Conservation (phyloP, 495 filamentous ascomycete genomes). For the Cercophora scortea region DNA sequence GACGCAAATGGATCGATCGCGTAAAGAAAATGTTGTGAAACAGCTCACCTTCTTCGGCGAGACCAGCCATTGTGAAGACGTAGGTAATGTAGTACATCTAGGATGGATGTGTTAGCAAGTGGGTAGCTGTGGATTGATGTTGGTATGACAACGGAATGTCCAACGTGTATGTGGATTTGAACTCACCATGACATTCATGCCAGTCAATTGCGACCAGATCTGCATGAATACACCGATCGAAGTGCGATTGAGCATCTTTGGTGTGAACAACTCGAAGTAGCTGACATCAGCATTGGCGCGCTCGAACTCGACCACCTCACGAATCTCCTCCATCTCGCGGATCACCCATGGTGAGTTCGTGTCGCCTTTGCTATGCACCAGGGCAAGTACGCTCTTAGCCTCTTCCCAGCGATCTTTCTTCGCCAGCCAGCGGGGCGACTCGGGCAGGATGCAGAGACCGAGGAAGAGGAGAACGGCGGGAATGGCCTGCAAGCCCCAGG, state of each 20-base stretch:
- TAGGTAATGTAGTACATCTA: conserved; percentile 51
- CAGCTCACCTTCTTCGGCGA: conserved; percentile 35
- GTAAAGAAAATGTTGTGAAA: neutral
- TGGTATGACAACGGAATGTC: too few relatives aligned
- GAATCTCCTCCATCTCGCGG: conserved; percentile 63
- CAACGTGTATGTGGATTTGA: neutral
- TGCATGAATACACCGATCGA: conserved; percentile 70
- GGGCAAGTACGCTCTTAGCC: conserved; percentile 50
- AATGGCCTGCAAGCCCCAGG: conserved; percentile 72
- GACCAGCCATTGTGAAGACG: conserved; percentile 65
- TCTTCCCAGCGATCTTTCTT: conserved; percentile 71
- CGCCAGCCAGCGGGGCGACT: conserved; percentile 73
- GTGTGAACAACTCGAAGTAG: conserved; percentile 62
- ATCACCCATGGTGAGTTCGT: conserved; percentile 51
- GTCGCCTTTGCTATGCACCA: conserved; percentile 63
- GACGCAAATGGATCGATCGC: neutral
- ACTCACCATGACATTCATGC: conserved; percentile 80
- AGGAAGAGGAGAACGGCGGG: conserved; percentile 57
- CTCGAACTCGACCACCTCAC: conserved; percentile 63
- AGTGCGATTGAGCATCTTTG: conserved; percentile 67
- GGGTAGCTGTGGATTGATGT: neutral
- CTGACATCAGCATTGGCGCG: conserved; percentile 50
- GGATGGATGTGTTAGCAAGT: conserved; percentile 7
- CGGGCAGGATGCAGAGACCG: conserved; percentile 59
- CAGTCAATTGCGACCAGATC: conserved; percentile 78